Conservation (phyloP, 371 early-diverging fungal genomes). For the Mucor circinelloides region DNA sequence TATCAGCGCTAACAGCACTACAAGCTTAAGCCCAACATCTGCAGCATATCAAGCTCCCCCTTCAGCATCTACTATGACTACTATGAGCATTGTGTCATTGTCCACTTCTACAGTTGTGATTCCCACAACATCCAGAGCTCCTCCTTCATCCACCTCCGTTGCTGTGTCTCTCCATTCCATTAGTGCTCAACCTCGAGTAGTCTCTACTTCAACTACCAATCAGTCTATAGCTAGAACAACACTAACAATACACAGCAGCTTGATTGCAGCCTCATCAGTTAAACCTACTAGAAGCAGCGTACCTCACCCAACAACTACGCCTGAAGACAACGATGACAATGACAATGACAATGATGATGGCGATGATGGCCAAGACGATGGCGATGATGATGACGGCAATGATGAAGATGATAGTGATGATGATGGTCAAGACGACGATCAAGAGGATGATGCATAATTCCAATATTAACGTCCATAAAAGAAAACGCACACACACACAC, state of each 20-base stretch:
- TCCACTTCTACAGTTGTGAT: not conserved
- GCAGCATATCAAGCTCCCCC: not conserved
- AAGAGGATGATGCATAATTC: no score
- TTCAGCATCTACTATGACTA: not conserved
- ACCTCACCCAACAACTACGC: not conserved
- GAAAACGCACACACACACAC: not conserved
- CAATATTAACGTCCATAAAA: no score
- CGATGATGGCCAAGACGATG: not conserved
- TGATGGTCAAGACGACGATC: not conserved
- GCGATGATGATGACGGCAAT: not conserved
- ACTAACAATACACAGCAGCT: not conserved
- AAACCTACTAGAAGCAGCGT: not conserved
- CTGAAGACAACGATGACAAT: not conserved
- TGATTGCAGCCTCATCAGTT: not conserved
- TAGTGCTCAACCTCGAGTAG: not conserved
- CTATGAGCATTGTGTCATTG: not conserved
- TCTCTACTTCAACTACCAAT: not conserved
- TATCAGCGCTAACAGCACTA: not conserved
- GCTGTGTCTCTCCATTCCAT: not conserved
- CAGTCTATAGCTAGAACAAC: not conserved
- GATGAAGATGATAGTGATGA: not conserved
- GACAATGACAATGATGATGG: not conserved
- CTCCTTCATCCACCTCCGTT: not conserved
- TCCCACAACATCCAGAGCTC: not conserved
- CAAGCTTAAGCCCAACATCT: not conserved